Percentiles rank a stretch among this genome's conserved stretches.
phyloP scores from a whole-genome alignment of 176 grass and related monocot genomes.

The Carex pumila region DNA sequence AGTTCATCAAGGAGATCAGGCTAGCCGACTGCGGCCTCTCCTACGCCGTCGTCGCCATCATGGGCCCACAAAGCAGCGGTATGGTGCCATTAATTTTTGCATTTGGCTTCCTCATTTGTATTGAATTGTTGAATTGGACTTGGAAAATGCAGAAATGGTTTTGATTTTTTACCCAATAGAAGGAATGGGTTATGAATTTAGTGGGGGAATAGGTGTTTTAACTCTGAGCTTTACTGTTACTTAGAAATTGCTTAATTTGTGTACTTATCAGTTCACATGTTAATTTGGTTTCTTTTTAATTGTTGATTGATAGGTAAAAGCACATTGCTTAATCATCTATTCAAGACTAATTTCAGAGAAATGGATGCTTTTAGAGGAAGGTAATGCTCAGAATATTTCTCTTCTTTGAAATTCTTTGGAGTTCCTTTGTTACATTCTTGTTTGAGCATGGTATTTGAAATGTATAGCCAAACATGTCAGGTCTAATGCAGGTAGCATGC shows the following conservation, averaged over 20 bases:
- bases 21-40: slow-evolving; percentile 52
- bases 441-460: not conserved
- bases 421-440: not conserved
- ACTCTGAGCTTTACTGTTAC: not conserved
- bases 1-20: slow-evolving; percentile 39
- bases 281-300: not conserved
- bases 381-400: slow-evolving; percentile 20
- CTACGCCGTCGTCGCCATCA: slow-evolving; percentile 82
- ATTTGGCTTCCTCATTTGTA: not conserved
- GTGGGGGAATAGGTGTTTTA: not conserved
- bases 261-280: not conserved
- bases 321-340: slow-evolving; percentile 80
- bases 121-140: not conserved
- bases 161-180: not conserved
- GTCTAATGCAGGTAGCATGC: not conserved
- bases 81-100: not conserved
- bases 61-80: slow-evolving; percentile 91
- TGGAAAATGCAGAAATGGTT: not conserved
- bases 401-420: not conserved
- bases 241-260: not conserved
- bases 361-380: slow-evolving; percentile 86
- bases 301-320: slow-evolving; percentile 58
- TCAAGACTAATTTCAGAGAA: slow-evolving; percentile 65
- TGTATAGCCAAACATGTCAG: not conserved
- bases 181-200: not conserved